Evolutionary conservation across 208 protist species (phyloP), one percentile per base, ranked within the genome.

Genomic region (Trypanosoma melophagium): DNA sequence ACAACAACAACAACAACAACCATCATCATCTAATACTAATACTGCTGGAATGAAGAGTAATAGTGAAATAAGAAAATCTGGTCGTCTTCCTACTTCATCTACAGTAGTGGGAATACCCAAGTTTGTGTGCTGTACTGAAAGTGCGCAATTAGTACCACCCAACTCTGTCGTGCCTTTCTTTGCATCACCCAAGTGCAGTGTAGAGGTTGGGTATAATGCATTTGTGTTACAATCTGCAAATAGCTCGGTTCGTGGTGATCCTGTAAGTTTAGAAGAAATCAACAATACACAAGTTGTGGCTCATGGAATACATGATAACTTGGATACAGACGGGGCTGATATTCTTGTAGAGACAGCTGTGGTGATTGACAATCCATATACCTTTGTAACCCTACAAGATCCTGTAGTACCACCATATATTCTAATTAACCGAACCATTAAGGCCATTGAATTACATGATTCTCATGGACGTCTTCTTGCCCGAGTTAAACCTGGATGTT

Each of bases 221-320:
- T 85, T 92, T 69, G 50, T 94, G 12, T 55, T 92, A 44, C 85
- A 86, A 63, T 66, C 53, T n/a, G 74, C 53, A 7, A 47, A 66
- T 42, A 71, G 84, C 7, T 78, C 83, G 19, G 77, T 93, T 1
- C 79, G 77, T 66, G 84, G 90, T 24, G 80, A 76, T 21, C 90
- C 90, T 24, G 77, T 94, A 14, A 76, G 69, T 41, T 77, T 96
- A 28, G 90, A 96, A 58, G 87, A 80, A 45, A 88, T 96, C 38
- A 77, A 80, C 71, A 87, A 63, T 63, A 78, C 84, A 68, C 60
- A 78, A 41, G 72, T 95, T 31, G 55, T 95, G n/a, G 81, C 79
- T 25, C 87, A 92, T 76, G 65, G 67, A 35, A 1, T 49, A 52
- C 44, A 50, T 25, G 57, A 41, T 47, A 35, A 8, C 2, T 21